Conservation (phyloP, 2,329 filamentous ascomycete genomes). For the Verticillium nubilum region DNA sequence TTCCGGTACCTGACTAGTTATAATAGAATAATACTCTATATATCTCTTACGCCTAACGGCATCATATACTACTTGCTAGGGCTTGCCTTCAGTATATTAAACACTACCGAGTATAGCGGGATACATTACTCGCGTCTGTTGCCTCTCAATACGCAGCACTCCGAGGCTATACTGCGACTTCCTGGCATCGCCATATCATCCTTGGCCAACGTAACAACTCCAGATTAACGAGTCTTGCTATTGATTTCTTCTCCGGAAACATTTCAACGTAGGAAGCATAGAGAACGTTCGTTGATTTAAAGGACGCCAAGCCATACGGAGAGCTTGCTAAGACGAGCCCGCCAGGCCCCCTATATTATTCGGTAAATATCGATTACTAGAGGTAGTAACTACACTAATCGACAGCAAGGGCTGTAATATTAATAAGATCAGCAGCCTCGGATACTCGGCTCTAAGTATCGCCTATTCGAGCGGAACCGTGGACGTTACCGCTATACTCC, state of each 20-base stretch:
- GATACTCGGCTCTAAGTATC: neutral
- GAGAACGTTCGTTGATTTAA: neutral
- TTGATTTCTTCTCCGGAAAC: neutral
- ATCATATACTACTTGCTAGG: neutral
- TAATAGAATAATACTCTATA: no score
- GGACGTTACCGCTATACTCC: neutral
- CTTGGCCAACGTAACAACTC: neutral
- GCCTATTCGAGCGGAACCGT: neutral
- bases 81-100: slow-evolving; percentile 2
- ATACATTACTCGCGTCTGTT: no score
- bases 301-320: neutral
- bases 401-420: neutral
- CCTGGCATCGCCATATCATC: slow-evolving; percentile 2
- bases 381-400: neutral
- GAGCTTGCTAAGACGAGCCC: neutral
- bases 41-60: neutral
- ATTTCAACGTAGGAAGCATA: neutral
- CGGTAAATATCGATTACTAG: neutral
- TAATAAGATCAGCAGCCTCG: neutral
- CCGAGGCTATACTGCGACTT: slow-evolving; percentile 3
- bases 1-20: neutral
- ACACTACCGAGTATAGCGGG: neutral
- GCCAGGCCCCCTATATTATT: neutral
- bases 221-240: neutral
- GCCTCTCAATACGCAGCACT: neutral